Base-by-base conservation (phyloP, 139 green algal genomes). In the Tetradesmus lagerheimii region DNA sequence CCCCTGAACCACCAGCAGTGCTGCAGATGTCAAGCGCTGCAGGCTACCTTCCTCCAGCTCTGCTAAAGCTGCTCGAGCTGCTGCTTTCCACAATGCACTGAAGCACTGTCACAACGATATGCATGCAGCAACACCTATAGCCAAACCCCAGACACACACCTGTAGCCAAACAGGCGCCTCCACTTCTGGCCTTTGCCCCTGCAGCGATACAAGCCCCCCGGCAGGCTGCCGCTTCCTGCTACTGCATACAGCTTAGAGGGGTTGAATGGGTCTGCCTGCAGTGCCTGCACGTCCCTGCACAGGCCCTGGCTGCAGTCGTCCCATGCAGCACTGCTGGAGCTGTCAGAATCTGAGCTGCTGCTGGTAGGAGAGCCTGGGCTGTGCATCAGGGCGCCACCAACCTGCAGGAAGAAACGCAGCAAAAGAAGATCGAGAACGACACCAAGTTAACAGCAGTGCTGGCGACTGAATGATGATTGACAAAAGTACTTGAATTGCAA, bases 81-180 rank as follows among this genome's bases (percentile, higher is more conserved):
- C 45, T 12, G 45, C 45, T 57, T 57, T 18, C 45, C 45, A 57
- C 45, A n/a, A n/a, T n/a, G n/a, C n/a, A n/a, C n/a, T n/a, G n/a
- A n/a, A n/a, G n/a, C n/a, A n/a, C n/a, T n/a, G n/a, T n/a, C n/a
- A n/a, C n/a, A n/a, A n/a, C n/a, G n/a, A n/a, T n/a, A n/a, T n/a
- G n/a, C n/a, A n/a, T n/a, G n/a, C n/a, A n/a, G n/a, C n/a, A n/a
- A n/a, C n/a, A n/a, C n/a, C n/a, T n/a, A n/a, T n/a, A n/a, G n/a
- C n/a, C n/a, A n/a, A n/a, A n/a, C n/a, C n/a, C n/a, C 57, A 31
- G 2, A 4, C 12, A 79, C 71, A n/a, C 31, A 80, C 83, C 83
- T 88, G 64, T 88, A 88, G 71, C 83, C 83, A 80, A 88, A 88
- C 38, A 88, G 83, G 0, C 83, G 62, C 83, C 47, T 88, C 83